Evolutionary conservation across 345 rosid species (phyloP).

Genomic region (Syzygium jambos): DNA sequence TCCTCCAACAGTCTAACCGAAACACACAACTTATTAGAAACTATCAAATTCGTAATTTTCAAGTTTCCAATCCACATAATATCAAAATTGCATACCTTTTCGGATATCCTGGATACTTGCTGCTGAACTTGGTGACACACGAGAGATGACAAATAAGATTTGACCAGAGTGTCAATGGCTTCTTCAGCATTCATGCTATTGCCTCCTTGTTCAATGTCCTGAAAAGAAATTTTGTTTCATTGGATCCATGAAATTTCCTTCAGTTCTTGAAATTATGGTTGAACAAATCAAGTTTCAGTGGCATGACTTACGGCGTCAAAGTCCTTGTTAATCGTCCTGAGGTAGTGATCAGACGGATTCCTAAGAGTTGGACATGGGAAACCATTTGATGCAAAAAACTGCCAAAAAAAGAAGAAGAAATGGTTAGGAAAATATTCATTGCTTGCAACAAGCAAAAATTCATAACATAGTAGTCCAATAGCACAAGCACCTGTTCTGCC

Average conservation of each 20-base stretch:
- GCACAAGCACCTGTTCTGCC: constrained; percentile 14
- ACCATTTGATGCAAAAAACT: constrained; percentile 47
- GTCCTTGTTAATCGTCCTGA: constrained; percentile 31
- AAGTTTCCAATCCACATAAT: background rate
- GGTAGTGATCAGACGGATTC: constrained; percentile 1
- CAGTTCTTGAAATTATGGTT: background rate
- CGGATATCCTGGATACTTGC: constrained; percentile 15
- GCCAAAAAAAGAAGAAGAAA: background rate
- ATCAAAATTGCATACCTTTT: constrained; percentile 12
- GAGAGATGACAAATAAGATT: constrained; percentile 28
- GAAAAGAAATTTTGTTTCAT: background rate
- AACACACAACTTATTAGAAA: background rate
- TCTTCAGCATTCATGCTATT: constrained; percentile 21
- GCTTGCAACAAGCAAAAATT: background rate
- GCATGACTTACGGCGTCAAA: constrained; percentile 21
- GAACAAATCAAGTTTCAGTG: background rate
- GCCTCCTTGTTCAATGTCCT: constrained; percentile 36
- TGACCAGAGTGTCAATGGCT: constrained; percentile 25
- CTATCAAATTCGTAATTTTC: background rate
- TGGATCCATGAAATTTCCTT: background rate
- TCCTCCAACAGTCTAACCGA: background rate
- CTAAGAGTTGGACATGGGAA: background rate
- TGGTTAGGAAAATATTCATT: too few relatives aligned
- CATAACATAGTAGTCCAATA: background rate
- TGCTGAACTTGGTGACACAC: constrained; percentile 13